These are phyloP conservation scores for Solanum hybrid DNA, from an alignment of 305 asterid species.

Conservation along the genomic window DNA sequence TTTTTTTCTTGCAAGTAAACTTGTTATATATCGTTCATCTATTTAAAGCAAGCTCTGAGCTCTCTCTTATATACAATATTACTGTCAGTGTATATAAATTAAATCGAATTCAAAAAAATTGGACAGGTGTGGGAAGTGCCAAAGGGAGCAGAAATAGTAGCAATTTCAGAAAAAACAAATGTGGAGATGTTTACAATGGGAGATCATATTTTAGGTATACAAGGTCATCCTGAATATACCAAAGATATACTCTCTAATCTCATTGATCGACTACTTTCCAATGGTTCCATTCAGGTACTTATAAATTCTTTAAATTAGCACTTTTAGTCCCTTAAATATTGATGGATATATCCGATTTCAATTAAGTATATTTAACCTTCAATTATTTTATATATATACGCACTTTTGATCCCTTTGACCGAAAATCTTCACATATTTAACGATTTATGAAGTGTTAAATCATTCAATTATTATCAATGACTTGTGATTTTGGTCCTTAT, in stretches of 20 bases:
- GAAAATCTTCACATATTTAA: not conserved
- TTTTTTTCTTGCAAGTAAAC: not conserved
- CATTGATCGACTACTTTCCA: conserved; percentile 41
- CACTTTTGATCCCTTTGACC: not conserved
- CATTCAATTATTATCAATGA: not conserved
- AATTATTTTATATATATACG: not conserved
- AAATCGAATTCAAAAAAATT: not conserved
- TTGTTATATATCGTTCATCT: not conserved
- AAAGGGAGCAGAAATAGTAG: conserved; percentile 43
- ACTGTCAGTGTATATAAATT: not conserved
- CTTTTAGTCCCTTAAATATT: not conserved
- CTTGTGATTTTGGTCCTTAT: not conserved
- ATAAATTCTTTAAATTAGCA: not conserved
- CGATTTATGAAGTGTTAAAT: not conserved
- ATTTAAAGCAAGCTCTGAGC: not conserved
- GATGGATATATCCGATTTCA: not conserved
- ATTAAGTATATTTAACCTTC: not conserved
- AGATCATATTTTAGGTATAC: conserved; percentile 48
- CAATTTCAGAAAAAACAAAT: conserved; percentile 50
- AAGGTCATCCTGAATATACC: conserved; percentile 77
- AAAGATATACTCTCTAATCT: conserved; percentile 47
- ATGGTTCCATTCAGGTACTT: conserved; percentile 37
- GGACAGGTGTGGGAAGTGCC: conserved; percentile 61
- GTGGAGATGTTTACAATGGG: conserved; percentile 61
- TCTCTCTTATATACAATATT: not conserved